Base-by-base conservation (phyloP, 805 yeast species). In the Yarrowia sp. region DNA sequence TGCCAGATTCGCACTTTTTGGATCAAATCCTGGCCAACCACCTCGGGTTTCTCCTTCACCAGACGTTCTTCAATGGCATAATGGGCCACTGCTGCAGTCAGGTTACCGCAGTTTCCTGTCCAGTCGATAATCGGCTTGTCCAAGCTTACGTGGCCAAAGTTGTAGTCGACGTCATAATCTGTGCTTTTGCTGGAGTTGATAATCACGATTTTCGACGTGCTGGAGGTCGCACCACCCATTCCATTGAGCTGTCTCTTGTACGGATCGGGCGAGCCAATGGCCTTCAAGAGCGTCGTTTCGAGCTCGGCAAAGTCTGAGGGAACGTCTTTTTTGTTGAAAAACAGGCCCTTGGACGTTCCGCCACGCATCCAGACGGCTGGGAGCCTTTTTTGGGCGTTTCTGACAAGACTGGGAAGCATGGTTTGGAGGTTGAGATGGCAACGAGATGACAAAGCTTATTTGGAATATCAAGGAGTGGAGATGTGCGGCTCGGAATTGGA, bases 241-340 rank as follows among this genome's bases (percentile, higher is more conserved):
- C 67, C 67, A 21, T 66, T 65, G 44, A 66, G 51, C 17, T 66
- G 67, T 9, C 65, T 51, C 17, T 65, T 65, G 44, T 54, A 66
- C 11, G 64, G 66, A 35, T 66, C 67, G 3, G 67, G 67, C 33
- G 65, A 59, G 8, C 67, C 67, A 48, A 66, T 66, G 26, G 66
- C 63, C 16, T 44, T 44, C 9, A 66, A 35, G 2, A 66, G 51
- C 9, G 58, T 32, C 17, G 22, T 48, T 32, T 58, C 63, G 16
- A 58, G 63, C 22, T 19, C 40, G 10, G 51, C 8, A 41, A 41
- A 33, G 38, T 66, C 66, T 14, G 35, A 22, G 2, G 67, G 67
- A n/a, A 66, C 32, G 41, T 52, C 62, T 4, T 24, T 33, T 21
- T 54, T 41, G 28, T 30, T 10, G 36, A 66, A 63, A 48, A 66